Evolutionary conservation across 441 rosid species (phyloP).

Genomic region (Jatropha multifida): DNA sequence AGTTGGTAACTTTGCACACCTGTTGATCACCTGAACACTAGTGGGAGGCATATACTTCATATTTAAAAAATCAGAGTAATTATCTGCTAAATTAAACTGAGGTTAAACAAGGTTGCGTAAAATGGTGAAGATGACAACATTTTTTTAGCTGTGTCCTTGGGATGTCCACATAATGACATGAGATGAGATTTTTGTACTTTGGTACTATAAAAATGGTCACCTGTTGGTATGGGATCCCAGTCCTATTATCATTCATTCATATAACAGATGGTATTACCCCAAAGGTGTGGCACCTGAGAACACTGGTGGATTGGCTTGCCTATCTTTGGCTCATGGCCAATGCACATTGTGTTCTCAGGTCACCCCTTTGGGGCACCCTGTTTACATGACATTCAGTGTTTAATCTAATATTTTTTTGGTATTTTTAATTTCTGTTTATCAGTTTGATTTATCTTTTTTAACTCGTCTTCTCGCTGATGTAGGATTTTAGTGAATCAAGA

Average conservation of each 20-base stretch:
- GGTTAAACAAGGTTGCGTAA: background rate
- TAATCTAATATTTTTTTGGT: too few species aligned
- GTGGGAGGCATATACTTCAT: too few species aligned
- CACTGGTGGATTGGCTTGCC: slow-evolving; percentile 22
- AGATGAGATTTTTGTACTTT: background rate
- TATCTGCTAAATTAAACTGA: background rate
- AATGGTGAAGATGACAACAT: slow-evolving; percentile 27
- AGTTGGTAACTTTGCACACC: too few species aligned
- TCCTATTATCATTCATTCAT: background rate
- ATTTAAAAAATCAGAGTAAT: too few species aligned
- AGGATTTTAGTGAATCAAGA: too few species aligned
- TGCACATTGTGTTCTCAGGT: slow-evolving; percentile 51
- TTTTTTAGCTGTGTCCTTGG: slow-evolving; percentile 9
- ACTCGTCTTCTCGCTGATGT: too few species aligned
- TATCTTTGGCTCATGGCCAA: background rate
- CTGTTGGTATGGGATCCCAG: background rate
- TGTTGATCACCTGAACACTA: too few species aligned
- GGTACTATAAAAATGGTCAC: background rate
- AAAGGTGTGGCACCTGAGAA: slow-evolving; percentile 36
- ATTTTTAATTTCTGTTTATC: too few species aligned
- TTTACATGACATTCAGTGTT: background rate
- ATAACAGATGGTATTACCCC: slow-evolving; percentile 26
- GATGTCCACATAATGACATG: slow-evolving; percentile 32
- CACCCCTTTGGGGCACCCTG: slow-evolving; percentile 48
- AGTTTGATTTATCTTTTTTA: too few species aligned